Percentiles rank a stretch among this genome's conserved stretches.
These are phyloP conservation scores for Meyerozyma carpophila DNA, from an alignment of 1,139 yeast genomes.

Conservation along the genomic window DNA sequence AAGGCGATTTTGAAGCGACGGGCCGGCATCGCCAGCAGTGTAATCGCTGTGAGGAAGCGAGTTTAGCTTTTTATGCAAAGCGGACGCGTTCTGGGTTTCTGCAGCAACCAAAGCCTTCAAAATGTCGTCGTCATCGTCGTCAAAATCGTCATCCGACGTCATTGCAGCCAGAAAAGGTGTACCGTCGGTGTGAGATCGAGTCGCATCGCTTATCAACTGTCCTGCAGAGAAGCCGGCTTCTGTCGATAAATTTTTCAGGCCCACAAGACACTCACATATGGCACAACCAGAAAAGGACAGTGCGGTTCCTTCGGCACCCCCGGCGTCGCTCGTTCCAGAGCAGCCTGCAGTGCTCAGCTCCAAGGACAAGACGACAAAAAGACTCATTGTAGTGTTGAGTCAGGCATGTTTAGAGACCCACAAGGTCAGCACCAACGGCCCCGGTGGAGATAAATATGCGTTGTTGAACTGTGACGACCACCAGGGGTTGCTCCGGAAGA, in stretches of 20 bases:
- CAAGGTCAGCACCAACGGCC: slow-evolving; percentile 68
- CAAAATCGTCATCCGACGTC: slow-evolving; percentile 26
- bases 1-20: slow-evolving; percentile 12
- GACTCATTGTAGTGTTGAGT: slow-evolving; percentile 86
- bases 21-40: neutral
- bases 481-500: slow-evolving; percentile 88
- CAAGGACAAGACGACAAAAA: slow-evolving; percentile 74
- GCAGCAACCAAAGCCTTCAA: slow-evolving; percentile 9
- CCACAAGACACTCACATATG: slow-evolving; percentile 5
- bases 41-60: neutral
- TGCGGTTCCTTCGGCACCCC: slow-evolving; percentile 30
- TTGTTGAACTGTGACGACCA: slow-evolving; percentile 95
- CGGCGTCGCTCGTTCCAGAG: slow-evolving; percentile 74
- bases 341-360: slow-evolving; percentile 80
- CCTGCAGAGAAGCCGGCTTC: neutral
- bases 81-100: neutral
- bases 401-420: slow-evolving; percentile 96
- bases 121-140: slow-evolving; percentile 37
- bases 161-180: neutral
- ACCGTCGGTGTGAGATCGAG: neutral
- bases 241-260: neutral
- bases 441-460: slow-evolving; percentile 90
- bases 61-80: neutral
- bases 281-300: slow-evolving; percentile 23
- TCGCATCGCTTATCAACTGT: neutral